These are phyloP conservation scores for Pythium dissotocum DNA, from an alignment of 352 stramenopile species.

Conservation along the genomic window DNA sequence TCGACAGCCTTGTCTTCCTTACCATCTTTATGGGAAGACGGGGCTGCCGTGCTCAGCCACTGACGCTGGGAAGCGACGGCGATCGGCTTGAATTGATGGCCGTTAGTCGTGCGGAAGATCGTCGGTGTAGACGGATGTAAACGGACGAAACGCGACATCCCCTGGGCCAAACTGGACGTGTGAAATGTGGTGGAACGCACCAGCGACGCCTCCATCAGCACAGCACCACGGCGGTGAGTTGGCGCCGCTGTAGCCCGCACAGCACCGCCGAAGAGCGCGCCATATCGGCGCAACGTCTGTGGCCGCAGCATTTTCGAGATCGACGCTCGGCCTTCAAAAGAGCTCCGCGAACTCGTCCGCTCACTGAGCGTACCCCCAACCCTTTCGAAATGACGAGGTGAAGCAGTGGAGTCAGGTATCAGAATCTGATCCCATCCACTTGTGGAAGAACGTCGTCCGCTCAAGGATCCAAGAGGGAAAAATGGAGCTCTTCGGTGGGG, in stretches of 20 bases:
- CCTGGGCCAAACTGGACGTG: constrained; percentile 20
- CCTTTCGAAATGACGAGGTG: background rate
- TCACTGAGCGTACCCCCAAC: background rate
- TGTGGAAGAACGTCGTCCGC: background rate
- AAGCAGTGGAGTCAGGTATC: background rate
- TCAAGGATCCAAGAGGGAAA: background rate
- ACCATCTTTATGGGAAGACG: constrained; percentile 8
- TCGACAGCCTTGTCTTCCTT: background rate
- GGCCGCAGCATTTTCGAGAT: constrained; percentile 20
- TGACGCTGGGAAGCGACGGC: background rate
- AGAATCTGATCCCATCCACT: background rate
- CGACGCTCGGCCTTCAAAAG: background rate
- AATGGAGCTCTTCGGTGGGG: background rate
- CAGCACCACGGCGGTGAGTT: background rate
- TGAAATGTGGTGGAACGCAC: constrained; percentile 14
- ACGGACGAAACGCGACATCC: constrained; percentile 7
- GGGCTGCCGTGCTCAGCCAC: constrained; percentile 15
- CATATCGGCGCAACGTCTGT: constrained; percentile 19
- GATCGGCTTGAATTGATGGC: constrained; percentile 2
- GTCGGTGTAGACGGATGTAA: background rate
- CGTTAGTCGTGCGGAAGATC: background rate
- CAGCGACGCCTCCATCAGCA: background rate
- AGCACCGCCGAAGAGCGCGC: constrained; percentile 18
- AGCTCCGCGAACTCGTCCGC: constrained; percentile 2
- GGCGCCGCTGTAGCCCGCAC: background rate